A percentile compares a stretch with the other conserved stretches of the same genome.
Conservation (phyloP, 192 early-diverging fungal species). For the Entophlyctis luteolus region DNA sequence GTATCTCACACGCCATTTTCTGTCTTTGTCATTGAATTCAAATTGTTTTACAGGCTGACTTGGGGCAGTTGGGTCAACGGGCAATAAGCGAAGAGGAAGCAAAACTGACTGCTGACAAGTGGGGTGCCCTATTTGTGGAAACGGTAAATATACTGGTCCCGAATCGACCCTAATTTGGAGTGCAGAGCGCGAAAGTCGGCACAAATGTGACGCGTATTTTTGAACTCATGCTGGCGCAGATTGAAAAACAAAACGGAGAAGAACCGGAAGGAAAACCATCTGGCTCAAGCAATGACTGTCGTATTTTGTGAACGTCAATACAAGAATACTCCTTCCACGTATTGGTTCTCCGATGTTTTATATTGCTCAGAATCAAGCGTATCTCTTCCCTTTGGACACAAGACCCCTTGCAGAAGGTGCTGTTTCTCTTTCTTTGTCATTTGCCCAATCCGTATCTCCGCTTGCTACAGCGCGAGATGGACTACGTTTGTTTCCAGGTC, state of each 20-base stretch:
- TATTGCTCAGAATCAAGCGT: constrained; percentile 17
- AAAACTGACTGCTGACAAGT: constrained; percentile 69
- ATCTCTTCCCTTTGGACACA: constrained; percentile 26
- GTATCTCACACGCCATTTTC: neutral
- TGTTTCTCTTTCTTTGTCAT: neutral
- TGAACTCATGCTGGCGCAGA: constrained; percentile 76
- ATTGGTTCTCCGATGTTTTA: no score
- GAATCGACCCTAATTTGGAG: neutral
- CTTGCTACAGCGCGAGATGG: constrained; percentile 4
- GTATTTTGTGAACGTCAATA: neutral
- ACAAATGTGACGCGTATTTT: constrained; percentile 82
- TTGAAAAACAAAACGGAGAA: constrained; percentile 67
- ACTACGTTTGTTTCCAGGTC: constrained; percentile 19
- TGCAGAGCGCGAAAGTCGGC: constrained; percentile 52
- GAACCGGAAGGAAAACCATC: neutral
- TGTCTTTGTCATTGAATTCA: neutral
- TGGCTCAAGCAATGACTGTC: neutral
- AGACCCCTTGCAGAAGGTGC: constrained; percentile 30
- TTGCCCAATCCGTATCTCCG: constrained; percentile 4
- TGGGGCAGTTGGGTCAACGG: constrained; percentile 45
- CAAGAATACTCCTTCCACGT: no score
- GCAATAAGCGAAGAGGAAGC: constrained; percentile 79
- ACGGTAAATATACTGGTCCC: constrained; percentile 6
- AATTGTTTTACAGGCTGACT: constrained; percentile 9
- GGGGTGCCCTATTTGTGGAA: constrained; percentile 84